Evolutionary conservation across 371 early-diverging fungal genomes (phyloP), one percentile per base, ranked within the genome.

Genomic region (Mortierella sp.): DNA sequence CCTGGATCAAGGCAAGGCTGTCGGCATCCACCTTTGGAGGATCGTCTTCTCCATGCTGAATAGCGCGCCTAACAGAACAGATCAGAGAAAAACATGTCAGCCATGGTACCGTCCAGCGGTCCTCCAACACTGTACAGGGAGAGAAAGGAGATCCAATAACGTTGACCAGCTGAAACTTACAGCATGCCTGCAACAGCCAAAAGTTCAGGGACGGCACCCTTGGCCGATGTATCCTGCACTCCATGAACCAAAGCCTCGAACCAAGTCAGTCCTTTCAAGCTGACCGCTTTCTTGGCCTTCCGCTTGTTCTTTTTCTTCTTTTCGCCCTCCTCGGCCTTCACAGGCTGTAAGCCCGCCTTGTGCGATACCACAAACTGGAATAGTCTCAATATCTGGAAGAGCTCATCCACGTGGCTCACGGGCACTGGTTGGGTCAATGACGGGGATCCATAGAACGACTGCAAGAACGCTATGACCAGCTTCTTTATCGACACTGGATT

Each of bases 351-450:
- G 3, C 71, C 78, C 2, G 78, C 78, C 28, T 58, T 69, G 16
- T 69, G 66, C 0, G 78, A 70, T 8, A 70, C 71, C n/a, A 76
- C 67, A 55, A 70, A 76, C 54, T 76, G 78, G 46, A 76, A 62
- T 19, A 76, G 51, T 23, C 78, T 56, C 28, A 58, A 67, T 14
- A 76, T 58, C 64, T 76, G 78, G 41, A 76, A 53, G 30, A 76
- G 63, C 16, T 76, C 78, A 27, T 76, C 78, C 2, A 63, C 39
- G 23, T 23, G 49, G 39, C 46, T 43, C 18, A 50, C 58, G n/a
- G 46, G 21, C n/a, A 62, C 12, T 3, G 62, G 58, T 10, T 58
- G 23, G 19, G 41, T 27, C 5, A 50, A 12, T 6, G 42, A 46
- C 12, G 63, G 30, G 18, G 54, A 42, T 10, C 69, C 69, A 42